Conservation (phyloP, 1,284 basidiomycete species). For the Phaffia rhodozyma region DNA sequence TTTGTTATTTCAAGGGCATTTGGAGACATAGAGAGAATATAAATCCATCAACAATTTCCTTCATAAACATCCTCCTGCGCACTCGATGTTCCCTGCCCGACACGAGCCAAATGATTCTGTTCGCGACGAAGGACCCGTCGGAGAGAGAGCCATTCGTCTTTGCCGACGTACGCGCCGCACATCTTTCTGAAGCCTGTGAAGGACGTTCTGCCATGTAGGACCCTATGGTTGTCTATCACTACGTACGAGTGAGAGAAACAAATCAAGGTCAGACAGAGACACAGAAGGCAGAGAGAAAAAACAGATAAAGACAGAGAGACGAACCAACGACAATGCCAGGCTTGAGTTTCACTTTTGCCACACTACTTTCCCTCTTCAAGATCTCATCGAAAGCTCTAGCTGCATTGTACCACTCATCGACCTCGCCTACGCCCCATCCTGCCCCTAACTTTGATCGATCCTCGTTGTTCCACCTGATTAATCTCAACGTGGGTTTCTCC, state of each 20-base stretch:
- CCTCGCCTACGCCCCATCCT: constrained; percentile 43
- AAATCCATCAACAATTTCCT: too few species aligned
- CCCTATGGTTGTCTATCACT: constrained; percentile 90
- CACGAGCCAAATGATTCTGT: too few species aligned
- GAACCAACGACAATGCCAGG: constrained; percentile 73
- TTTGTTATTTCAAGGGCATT: too few species aligned
- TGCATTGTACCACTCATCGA: constrained; percentile 76
- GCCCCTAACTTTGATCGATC: constrained; percentile 66
- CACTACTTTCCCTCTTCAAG: constrained; percentile 64
- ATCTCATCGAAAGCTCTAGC: constrained; percentile 65
- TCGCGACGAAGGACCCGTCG: too few species aligned
- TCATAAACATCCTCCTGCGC: too few species aligned
- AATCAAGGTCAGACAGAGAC: neutral
- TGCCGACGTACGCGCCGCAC: constrained; percentile 88
- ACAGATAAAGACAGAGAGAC: neutral
- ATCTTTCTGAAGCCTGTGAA: constrained; percentile 80
- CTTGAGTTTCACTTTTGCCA: constrained; percentile 79
- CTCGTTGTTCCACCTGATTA: constrained; percentile 91
- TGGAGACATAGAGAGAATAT: too few species aligned
- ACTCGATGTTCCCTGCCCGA: too few species aligned
- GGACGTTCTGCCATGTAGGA: constrained; percentile 80
- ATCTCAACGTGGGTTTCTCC: constrained; percentile 38
- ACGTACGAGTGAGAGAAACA: constrained; percentile 9
- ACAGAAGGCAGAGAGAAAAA: neutral
- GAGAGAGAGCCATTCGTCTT: constrained; percentile 60